Evolutionary conservation across 2,329 filamentous ascomycete species (phyloP).

Genomic region (Diaporthe nobilis): DNA sequence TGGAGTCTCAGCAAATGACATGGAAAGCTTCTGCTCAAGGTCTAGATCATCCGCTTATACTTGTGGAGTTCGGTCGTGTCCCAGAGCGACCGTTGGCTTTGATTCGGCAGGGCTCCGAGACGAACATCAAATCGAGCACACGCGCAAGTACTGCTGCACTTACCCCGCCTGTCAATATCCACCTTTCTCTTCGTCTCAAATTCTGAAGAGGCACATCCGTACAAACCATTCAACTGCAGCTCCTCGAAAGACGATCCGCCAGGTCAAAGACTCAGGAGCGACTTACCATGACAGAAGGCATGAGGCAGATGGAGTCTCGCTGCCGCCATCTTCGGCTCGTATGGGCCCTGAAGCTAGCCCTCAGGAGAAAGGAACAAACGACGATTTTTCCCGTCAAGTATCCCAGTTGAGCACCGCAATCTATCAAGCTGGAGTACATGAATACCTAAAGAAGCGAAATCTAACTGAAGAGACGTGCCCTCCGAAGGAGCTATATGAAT

Average conservation of each 20-base stretch:
- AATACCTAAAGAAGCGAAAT: no score
- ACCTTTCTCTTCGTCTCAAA: neutral
- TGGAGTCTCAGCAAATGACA: slow-evolving; percentile 30
- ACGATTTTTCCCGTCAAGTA: no score
- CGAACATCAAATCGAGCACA: slow-evolving; percentile 43
- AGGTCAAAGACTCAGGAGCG: neutral
- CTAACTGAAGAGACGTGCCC: no score
- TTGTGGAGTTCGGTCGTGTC: slow-evolving; percentile 43
- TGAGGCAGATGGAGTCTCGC: no score
- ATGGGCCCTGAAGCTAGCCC: no score
- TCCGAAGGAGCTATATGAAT: no score
- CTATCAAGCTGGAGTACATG: no score
- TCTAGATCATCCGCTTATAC: slow-evolving; percentile 39
- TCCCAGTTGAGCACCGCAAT: no score
- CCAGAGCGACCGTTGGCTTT: slow-evolving; percentile 43
- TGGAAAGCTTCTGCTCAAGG: slow-evolving; percentile 42
- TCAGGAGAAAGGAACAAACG: no score
- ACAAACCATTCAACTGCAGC: neutral
- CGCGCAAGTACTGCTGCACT: slow-evolving; percentile 24
- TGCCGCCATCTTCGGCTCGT: no score
- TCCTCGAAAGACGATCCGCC: neutral
- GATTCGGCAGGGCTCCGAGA: slow-evolving; percentile 27
- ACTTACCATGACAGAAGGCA: neutral
- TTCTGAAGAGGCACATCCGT: neutral
- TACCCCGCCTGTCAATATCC: neutral